Percentiles rank a stretch among this genome's conserved stretches.
phyloP scores from a whole-genome alignment of 768 basidiomycete genomes.

The Brasilioporus rufonigricans region DNA sequence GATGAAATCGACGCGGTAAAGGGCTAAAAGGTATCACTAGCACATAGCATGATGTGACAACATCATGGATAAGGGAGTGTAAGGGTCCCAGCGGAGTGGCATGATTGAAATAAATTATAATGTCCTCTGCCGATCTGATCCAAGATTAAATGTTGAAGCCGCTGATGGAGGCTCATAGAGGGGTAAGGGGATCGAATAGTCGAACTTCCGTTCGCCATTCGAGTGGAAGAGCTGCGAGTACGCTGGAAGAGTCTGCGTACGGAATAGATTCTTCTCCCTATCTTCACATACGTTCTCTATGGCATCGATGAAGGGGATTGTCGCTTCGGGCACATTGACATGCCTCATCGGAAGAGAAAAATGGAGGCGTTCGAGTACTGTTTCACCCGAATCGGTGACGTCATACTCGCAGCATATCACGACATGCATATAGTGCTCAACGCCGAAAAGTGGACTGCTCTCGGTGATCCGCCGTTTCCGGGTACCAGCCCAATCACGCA shows the following conservation, averaged over 20 bases:
- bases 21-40: neutral
- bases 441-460: constrained; percentile 53
- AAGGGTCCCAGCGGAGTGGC: neutral
- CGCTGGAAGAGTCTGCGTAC: constrained; percentile 50
- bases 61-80: neutral
- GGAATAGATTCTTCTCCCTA: constrained; percentile 14
- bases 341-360: constrained; percentile 52
- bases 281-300: constrained; percentile 5
- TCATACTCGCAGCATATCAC: constrained; percentile 58
- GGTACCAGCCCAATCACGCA: constrained; percentile 30
- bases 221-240: constrained; percentile 77
- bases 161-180: constrained; percentile 48
- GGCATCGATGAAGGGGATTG: neutral
- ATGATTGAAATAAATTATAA: neutral
- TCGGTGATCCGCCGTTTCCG: constrained; percentile 42
- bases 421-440: constrained; percentile 53
- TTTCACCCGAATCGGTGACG: constrained; percentile 34
- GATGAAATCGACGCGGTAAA: constrained; percentile 11
- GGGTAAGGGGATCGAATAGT: constrained; percentile 62
- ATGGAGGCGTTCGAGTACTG: constrained; percentile 25
- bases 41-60: neutral
- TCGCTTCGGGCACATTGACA: constrained; percentile 38
- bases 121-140: constrained; percentile 6
- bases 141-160: constrained; percentile 1
- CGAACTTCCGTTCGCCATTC: constrained; percentile 72